Conservation (phyloP, 805 yeast species). For the Sugiyamaella chiloensis region DNA sequence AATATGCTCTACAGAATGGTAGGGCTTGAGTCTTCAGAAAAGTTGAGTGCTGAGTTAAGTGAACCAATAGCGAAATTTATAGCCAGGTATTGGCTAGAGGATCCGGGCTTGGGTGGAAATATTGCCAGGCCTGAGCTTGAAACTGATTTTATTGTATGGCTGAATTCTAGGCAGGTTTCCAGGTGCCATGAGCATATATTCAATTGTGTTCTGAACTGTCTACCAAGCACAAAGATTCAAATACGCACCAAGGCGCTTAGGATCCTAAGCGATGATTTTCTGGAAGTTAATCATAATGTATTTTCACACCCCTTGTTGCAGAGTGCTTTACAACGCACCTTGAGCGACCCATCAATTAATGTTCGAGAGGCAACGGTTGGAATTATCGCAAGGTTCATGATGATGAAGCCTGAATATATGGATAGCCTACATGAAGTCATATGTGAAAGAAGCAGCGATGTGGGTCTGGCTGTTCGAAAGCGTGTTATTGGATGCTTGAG, state of each 20-base stretch:
- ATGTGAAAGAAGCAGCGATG: constrained; percentile 51
- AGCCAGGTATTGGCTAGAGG: not conserved
- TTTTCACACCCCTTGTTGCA: constrained; percentile 50
- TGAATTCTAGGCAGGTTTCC: constrained; percentile 21
- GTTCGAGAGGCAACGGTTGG: constrained; percentile 78
- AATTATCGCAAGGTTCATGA: constrained; percentile 50
- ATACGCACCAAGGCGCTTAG: constrained; percentile 64
- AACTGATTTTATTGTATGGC: constrained; percentile 9
- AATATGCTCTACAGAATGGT: not conserved
- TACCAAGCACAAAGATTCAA: constrained; percentile 50
- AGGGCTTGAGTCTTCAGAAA: not conserved
- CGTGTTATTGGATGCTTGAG: constrained; percentile 49
- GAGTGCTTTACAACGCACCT: constrained; percentile 47
- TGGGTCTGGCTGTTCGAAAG: constrained; percentile 61
- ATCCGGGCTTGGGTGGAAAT: not conserved
- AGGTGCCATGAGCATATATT: constrained; percentile 51
- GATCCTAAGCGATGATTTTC: constrained; percentile 49
- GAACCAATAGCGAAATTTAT: not conserved
- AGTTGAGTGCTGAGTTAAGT: not conserved
- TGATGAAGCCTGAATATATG: constrained; percentile 43
- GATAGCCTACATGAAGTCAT: constrained; percentile 50
- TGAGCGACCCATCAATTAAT: constrained; percentile 62
- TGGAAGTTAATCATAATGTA: constrained; percentile 51
- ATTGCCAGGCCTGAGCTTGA: not conserved
- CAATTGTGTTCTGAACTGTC: constrained; percentile 44